These are phyloP conservation scores for Termitomyces sp. DNA, from an alignment of 768 basidiomycete genomes.

Conservation along the genomic window DNA sequence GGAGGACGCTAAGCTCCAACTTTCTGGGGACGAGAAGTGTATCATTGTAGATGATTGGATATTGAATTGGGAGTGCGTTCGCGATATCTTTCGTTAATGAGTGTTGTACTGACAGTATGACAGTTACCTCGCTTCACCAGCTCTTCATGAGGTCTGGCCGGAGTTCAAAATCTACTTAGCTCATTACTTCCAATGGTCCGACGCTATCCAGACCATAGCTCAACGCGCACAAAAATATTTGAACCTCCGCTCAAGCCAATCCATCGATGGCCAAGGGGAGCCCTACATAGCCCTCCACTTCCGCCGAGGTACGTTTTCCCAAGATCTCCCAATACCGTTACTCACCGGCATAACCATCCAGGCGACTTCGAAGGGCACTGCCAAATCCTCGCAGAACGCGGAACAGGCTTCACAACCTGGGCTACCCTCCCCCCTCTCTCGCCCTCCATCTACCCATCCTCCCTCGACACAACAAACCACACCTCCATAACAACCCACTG, in stretches of 20 bases:
- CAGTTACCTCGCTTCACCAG: slow-evolving; percentile 40
- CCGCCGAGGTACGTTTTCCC: slow-evolving; percentile 33
- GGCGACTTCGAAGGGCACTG: slow-evolving; percentile 47
- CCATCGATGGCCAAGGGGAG: slow-evolving; percentile 26
- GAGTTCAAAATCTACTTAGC: slow-evolving; percentile 37
- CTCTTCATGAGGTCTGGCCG: slow-evolving; percentile 40
- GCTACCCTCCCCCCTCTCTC: slow-evolving; percentile 40
- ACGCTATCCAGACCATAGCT: slow-evolving; percentile 31
- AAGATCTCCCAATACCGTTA: background rate
- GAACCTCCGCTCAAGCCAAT: slow-evolving; percentile 26
- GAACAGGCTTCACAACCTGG: slow-evolving; percentile 47
- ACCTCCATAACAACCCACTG: slow-evolving; percentile 44
- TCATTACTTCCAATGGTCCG: slow-evolving; percentile 42
- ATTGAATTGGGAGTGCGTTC: slow-evolving; percentile 41
- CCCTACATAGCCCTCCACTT: slow-evolving; percentile 48
- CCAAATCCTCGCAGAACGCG: slow-evolving; percentile 29
- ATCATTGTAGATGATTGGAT: slow-evolving; percentile 44
- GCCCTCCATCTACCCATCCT: slow-evolving; percentile 30
- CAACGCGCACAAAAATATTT: slow-evolving; percentile 34
- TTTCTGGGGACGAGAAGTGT: slow-evolving; percentile 36
- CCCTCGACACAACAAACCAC: slow-evolving; percentile 33
- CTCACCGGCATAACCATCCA: slow-evolving; percentile 9
- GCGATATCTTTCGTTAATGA: background rate
- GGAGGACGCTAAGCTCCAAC: slow-evolving; percentile 32
- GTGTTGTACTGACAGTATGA: background rate